A percentile compares a stretch with the other conserved stretches of the same genome.
These are phyloP conservation scores for Carpinus fangiana DNA, from an alignment of 306 rosid genomes.

Conservation along the genomic window DNA sequence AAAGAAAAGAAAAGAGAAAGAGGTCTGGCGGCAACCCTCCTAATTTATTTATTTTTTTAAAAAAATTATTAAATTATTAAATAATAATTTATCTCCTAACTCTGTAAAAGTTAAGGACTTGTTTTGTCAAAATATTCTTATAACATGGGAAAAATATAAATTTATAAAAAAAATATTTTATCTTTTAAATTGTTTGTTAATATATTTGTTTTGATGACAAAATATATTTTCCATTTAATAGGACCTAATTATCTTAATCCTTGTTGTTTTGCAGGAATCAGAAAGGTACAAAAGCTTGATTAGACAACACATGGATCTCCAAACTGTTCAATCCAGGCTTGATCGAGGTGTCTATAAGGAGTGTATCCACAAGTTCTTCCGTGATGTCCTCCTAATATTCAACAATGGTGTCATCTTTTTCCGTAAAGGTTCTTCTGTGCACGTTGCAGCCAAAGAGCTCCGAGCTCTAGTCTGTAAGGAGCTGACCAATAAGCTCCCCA, in stretches of 20 bases:
- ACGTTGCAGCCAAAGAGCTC: slow-evolving; percentile 41
- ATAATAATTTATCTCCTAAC: too few species aligned
- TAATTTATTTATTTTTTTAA: too few species aligned
- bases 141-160: too few species aligned
- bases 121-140: too few species aligned
- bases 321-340: slow-evolving; percentile 36
- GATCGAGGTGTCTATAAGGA: slow-evolving; percentile 38
- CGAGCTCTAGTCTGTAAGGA: slow-evolving; percentile 42
- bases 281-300: slow-evolving; percentile 43
- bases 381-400: slow-evolving; percentile 53
- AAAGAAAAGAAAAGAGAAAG: too few species aligned
- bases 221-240: neutral
- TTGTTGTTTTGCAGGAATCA: slow-evolving; percentile 38
- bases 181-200: too few species aligned
- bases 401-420: slow-evolving; percentile 48
- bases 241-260: neutral
- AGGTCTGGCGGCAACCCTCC: too few species aligned
- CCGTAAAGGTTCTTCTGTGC: slow-evolving; percentile 33
- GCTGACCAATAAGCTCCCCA: slow-evolving; percentile 25
- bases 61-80: too few species aligned
- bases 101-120: too few species aligned
- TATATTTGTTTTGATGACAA: too few species aligned
- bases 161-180: too few species aligned
- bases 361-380: slow-evolving; percentile 33
- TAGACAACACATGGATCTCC: slow-evolving; percentile 51